phyloP scores from a whole-genome alignment of 2,329 filamentous ascomycete genomes.

The Pestalotiopsis sp. region DNA sequence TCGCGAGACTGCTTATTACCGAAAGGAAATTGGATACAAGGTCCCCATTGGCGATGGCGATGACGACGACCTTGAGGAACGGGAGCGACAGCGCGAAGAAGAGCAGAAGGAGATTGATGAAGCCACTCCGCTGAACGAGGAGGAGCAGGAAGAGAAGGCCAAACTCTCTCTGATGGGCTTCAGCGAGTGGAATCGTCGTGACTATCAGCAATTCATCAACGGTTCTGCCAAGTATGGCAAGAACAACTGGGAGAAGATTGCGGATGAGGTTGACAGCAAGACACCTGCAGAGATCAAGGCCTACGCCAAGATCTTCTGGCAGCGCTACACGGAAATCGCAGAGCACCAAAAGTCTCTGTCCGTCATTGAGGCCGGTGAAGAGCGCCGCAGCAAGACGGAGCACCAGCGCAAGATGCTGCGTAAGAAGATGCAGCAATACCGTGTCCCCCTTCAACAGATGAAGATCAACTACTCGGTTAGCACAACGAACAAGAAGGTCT shows the following conservation, averaged over 20 bases:
- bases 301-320: slow-evolving; percentile 96
- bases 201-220: slow-evolving; percentile 98
- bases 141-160: slow-evolving; percentile 86
- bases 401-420: slow-evolving; percentile 91
- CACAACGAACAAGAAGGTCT: slow-evolving; percentile 99
- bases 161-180: slow-evolving; percentile 83
- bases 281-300: slow-evolving; percentile 79
- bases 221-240: slow-evolving; percentile 92
- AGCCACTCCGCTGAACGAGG: slow-evolving; percentile 83
- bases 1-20: slow-evolving; percentile 91
- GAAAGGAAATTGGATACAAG: slow-evolving; percentile 96
- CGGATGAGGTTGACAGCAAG: slow-evolving; percentile 91
- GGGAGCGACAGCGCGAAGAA: slow-evolving; percentile 82
- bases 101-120: slow-evolving; percentile 95
- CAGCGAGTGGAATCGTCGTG: slow-evolving; percentile 91
- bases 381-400: slow-evolving; percentile 83
- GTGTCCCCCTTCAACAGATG: slow-evolving; percentile 95
- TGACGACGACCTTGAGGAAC: slow-evolving; percentile 82
- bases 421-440: slow-evolving; percentile 95
- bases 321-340: slow-evolving; percentile 85
- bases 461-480: slow-evolving; percentile 99
- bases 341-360: slow-evolving; percentile 89
- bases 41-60: slow-evolving; percentile 86
- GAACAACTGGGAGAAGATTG: slow-evolving; percentile 80
- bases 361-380: slow-evolving; percentile 90